These are phyloP conservation scores for Cerrena zonata DNA, from an alignment of 1,284 basidiomycete genomes.

Conservation along the genomic window DNA sequence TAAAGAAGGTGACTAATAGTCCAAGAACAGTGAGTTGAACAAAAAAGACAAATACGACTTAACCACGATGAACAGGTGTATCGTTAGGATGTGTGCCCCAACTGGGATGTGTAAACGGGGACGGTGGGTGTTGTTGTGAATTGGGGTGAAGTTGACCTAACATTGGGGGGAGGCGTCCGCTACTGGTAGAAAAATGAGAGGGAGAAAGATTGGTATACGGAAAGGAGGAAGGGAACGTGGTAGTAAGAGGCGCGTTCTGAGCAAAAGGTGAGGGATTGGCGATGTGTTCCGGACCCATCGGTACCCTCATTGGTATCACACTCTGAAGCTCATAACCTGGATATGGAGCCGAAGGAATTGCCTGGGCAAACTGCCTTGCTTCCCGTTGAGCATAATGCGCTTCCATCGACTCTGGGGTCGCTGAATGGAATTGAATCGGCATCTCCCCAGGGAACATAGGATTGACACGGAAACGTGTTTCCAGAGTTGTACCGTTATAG, in stretches of 20 bases:
- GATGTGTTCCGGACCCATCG: constrained; percentile 3
- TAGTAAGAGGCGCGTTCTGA: constrained; percentile 15
- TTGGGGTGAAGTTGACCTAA: not conserved
- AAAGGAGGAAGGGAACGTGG: constrained; percentile 20
- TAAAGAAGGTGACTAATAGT: too few species aligned
- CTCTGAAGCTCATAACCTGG: not conserved
- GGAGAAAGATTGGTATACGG: constrained; percentile 24
- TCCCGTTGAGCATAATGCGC: not conserved
- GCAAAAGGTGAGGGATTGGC: constrained; percentile 15
- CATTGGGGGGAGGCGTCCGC: constrained; percentile 6
- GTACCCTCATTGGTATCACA: not conserved
- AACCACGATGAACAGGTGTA: not conserved
- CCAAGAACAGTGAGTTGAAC: not conserved
- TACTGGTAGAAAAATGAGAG: constrained; percentile 17
- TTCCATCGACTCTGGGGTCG: constrained; percentile 7
- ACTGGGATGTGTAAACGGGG: constrained; percentile 2
- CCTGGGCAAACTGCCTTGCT: not conserved
- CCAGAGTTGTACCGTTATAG: not conserved
- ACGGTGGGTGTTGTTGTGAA: not conserved
- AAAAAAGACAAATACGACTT: not conserved
- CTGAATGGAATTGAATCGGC: constrained; percentile 9
- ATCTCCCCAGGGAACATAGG: constrained; percentile 2
- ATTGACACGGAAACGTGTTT: constrained; percentile 8
- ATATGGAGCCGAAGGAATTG: not conserved
- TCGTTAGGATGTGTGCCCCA: constrained; percentile 4